Evolutionary conservation across 148 eudicot species (phyloP), one percentile per base, ranked within the genome.

Genomic region (Agrostemma githago): DNA sequence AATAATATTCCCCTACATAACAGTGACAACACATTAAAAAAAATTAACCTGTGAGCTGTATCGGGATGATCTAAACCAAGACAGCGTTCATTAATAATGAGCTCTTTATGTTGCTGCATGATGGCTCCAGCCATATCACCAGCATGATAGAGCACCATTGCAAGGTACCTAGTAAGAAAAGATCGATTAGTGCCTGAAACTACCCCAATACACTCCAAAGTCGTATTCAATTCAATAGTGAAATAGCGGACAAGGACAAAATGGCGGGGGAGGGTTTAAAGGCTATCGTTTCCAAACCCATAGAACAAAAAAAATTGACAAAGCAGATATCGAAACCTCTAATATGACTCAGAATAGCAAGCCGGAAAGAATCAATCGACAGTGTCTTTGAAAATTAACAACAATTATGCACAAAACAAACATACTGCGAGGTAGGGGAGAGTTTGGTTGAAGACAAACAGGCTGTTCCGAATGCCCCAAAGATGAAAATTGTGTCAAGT

Each of bases 71-170:
- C 99, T 62, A 92, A 82, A 69, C 97, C 99, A 68, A 92, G 92
- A 79, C 98, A 95, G n/a, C 98, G 89, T 72, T 95, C 99, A 65
- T 95, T 95, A 78, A 95, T 95, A 65, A 95, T 92, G 41, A 95
- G 93, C 82, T 95, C 99, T 83, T 92, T 92, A 82, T 95, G 99
- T 63, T 95, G 99, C 85, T 95, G 99, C 96, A 89, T 90, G 70
- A 95, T 95, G 14, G 99, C 99, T 72, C 94, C 97, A 82, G 91
- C 91, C 92, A 95, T 86, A 72, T 95, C 99, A 77, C 97, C 97
- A 14, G 97, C 99, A 77, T 95, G 99, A 83, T 95, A 95, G 66
- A 95, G 77, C 61, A 95, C 97, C 99, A 95, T 95, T 66, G 99
- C 99, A 76, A 95, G 96, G 80, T 95, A 95, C 80, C 99, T 95